These are phyloP conservation scores for Colletotrichum australisinense DNA, from an alignment of 2,329 filamentous ascomycete species.

Conservation along the genomic window DNA sequence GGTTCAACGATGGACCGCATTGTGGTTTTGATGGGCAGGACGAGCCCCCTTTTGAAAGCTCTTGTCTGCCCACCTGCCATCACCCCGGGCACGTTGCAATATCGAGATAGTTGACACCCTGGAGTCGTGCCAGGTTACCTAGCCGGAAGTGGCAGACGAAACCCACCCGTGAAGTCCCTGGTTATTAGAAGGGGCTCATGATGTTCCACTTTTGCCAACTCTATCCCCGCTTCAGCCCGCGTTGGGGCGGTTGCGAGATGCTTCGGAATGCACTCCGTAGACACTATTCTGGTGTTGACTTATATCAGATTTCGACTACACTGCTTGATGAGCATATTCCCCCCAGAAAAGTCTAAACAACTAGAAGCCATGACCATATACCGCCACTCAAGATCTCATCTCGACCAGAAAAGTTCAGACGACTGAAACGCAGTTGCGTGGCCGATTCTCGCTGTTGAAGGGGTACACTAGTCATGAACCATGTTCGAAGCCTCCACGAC, in stretches of 20 bases:
- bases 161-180: constrained; percentile 23
- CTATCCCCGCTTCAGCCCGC: constrained; percentile 23
- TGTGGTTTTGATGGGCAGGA: constrained; percentile 16
- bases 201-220: constrained; percentile 26
- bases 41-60: constrained; percentile 25
- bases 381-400: background rate
- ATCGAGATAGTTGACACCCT: constrained; percentile 24
- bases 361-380: background rate
- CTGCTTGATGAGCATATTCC: background rate
- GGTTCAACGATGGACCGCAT: background rate
- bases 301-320: background rate
- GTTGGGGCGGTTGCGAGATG: background rate
- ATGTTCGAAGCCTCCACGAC: constrained; percentile 11
- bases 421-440: background rate
- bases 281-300: background rate
- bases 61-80: constrained; percentile 8
- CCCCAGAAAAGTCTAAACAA: background rate
- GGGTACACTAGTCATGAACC: constrained; percentile 31
- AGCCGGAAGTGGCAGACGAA: constrained; percentile 21
- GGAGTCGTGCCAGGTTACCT: constrained; percentile 12
- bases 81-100: constrained; percentile 18
- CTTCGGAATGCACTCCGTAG: background rate
- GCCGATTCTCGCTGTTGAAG: background rate
- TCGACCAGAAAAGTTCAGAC: background rate
- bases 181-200: constrained; percentile 33